phyloP scores from a whole-genome alignment of 1,284 basidiomycete genomes.

The Tilletia indica region DNA sequence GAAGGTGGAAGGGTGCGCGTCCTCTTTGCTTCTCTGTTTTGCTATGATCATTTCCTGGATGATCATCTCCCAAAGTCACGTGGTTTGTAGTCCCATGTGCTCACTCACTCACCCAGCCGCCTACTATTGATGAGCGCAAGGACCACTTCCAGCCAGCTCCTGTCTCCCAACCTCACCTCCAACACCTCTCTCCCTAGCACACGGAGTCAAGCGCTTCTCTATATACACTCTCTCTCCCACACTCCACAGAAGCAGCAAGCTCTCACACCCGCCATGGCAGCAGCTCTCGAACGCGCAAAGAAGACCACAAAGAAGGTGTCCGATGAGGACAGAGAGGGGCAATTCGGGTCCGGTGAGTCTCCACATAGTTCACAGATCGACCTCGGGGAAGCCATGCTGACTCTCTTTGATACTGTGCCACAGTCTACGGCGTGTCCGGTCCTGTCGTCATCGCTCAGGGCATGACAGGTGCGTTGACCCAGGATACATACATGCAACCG shows the following conservation, averaged over 20 bases:
- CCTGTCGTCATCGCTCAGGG: conserved; percentile 55
- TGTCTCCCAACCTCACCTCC: too few species aligned
- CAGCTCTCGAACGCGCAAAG: conserved; percentile 11
- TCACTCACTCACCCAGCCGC: not conserved
- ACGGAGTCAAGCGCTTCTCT: too few species aligned
- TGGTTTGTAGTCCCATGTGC: too few species aligned
- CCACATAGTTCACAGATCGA: not conserved
- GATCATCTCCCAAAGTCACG: not conserved
- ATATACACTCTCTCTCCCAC: not conserved
- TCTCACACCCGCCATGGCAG: conserved; percentile 2
- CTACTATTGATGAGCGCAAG: not conserved
- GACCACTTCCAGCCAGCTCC: not conserved
- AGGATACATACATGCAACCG: too few species aligned
- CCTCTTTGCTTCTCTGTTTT: not conserved
- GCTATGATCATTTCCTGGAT: not conserved
- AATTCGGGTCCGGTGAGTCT: conserved; percentile 32
- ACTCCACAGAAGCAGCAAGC: not conserved
- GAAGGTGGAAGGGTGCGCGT: not conserved
- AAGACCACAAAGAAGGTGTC: conserved; percentile 32
- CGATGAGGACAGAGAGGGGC: conserved; percentile 52
- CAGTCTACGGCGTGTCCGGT: conserved; percentile 53
- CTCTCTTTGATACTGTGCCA: not conserved
- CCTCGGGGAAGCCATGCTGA: not conserved
- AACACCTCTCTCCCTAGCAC: not conserved
- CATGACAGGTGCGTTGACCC: conserved; percentile 42